A percentile compares a stretch with the other conserved stretches of the same genome.
phyloP scores from a whole-genome alignment of 2,329 filamentous ascomycete genomes.

The Pestalotiopsis sp. region DNA sequence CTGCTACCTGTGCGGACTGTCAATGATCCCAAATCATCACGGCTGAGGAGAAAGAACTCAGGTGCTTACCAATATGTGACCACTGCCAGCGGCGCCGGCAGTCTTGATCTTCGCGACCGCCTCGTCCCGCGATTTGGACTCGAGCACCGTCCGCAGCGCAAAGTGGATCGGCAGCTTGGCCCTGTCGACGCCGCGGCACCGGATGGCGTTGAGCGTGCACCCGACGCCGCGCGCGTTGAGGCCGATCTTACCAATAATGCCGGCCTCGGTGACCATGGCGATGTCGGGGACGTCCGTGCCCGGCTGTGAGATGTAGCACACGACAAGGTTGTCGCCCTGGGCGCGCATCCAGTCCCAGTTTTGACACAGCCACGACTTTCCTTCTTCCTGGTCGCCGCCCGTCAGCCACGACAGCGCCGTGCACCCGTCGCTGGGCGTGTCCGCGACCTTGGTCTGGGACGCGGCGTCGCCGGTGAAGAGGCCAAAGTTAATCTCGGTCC shows the following conservation, averaged over 20 bases:
- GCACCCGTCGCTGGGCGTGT: constrained; percentile 18
- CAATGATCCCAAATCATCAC: not conserved
- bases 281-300: constrained; percentile 43
- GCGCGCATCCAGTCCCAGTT: constrained; percentile 62
- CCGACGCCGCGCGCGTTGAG: constrained; percentile 61
- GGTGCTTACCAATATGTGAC: constrained; percentile 42
- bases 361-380: constrained; percentile 45
- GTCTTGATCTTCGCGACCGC: constrained; percentile 44
- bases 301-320: constrained; percentile 43
- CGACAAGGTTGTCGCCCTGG: constrained; percentile 50
- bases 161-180: constrained; percentile 60
- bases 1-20: constrained; percentile 34
- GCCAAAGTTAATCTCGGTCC: constrained; percentile 58
- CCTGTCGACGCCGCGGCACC: constrained; percentile 52
- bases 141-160: constrained; percentile 55
- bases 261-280: constrained; percentile 58
- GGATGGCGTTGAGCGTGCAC: constrained; percentile 62
- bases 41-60: not conserved
- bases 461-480: constrained; percentile 39
- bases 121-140: constrained; percentile 45
- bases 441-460: constrained; percentile 5
- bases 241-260: constrained; percentile 66
- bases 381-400: not conserved
- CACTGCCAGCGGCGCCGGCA: constrained; percentile 47
- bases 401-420: too few relatives aligned